A percentile compares a stretch with the other conserved stretches of the same genome.
Conservation (phyloP, 345 rosid genomes). For the Dipteronia sinensis region DNA sequence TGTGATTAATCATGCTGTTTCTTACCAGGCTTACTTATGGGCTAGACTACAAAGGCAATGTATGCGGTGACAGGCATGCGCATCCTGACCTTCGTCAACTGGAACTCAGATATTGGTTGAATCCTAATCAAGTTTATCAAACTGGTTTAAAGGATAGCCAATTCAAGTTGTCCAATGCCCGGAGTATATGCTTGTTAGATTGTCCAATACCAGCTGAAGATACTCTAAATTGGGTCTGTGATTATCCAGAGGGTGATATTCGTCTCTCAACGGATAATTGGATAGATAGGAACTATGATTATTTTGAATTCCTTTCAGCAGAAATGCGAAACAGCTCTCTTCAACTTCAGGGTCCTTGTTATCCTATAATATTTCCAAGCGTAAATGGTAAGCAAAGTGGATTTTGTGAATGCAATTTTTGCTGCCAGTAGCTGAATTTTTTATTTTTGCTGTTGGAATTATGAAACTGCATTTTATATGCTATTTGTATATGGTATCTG, state of each 20-base stretch:
- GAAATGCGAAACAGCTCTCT: slow-evolving; percentile 93
- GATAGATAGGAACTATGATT: slow-evolving; percentile 88
- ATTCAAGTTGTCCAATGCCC: slow-evolving; percentile 71
- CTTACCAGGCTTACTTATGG: slow-evolving; percentile 84
- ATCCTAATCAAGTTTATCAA: slow-evolving; percentile 94
- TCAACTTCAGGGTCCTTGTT: slow-evolving; percentile 98
- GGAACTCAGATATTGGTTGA: slow-evolving; percentile 87
- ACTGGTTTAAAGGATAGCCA: slow-evolving; percentile 83
- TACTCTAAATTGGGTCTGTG: slow-evolving; percentile 91
- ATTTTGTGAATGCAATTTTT: neutral
- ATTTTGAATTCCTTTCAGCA: slow-evolving; percentile 86
- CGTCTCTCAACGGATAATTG: slow-evolving; percentile 76
- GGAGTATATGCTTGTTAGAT: slow-evolving; percentile 88
- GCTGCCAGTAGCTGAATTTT: neutral
- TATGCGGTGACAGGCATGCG: slow-evolving; percentile 85
- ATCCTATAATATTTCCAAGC: slow-evolving; percentile 90
- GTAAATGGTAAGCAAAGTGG: slow-evolving; percentile 62
- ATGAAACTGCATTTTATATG: neutral
- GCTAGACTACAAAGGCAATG: slow-evolving; percentile 94
- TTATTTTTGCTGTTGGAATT: slow-evolving; percentile 2
- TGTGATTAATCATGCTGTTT: slow-evolving; percentile 23
- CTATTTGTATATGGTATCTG: neutral
- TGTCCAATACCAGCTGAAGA: slow-evolving; percentile 85
- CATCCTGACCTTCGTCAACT: slow-evolving; percentile 71
- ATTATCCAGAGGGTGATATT: slow-evolving; percentile 96